Evolutionary conservation across 176 grass and related monocot genomes (phyloP), one percentile per base, ranked within the genome.

Genomic region (Ampelocalamus luodianensis): DNA sequence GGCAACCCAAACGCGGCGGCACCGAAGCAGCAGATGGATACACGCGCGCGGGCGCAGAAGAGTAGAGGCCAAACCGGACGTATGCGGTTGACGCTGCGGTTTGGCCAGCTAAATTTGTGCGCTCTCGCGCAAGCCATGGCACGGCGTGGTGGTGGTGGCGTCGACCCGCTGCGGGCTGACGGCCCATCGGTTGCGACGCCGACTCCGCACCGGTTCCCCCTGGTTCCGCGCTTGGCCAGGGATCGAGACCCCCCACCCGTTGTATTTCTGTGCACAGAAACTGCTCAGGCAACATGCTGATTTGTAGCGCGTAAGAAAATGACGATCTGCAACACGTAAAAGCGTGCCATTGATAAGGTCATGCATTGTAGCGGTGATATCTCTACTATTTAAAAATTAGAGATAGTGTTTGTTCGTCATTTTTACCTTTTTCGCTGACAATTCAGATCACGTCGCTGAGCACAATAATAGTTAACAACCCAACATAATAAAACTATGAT

Each of bases 151-250:
- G n/a, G 58, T 3, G 55, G 71, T 22, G 82, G 43, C 74, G 53
- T 48, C 24, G 27, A 51, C 22, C 15, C 18, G 46, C 54, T 3
- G 20, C 18, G 49, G 70, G 6, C 54, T 58, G 87, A 85, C 87
- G 0, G 75, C 61, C 10, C 85, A 86, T 90, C 89, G 49, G 80
- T 4, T 17, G 76, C 68, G 89, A 91, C 53, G 74, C 76, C 43
- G 89, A 91, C 85, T 1, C 8, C 2, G 85, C 89, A 91, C 81
- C 85, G 51, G 85, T 5, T 26, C 22, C 37, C 69, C 40, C 43
- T 54, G 49, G 48, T 8, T 37, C 66, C 62, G 46, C 43, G 27
- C 61, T 29, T 43, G 68, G 13, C 51, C 53, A 12, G 11, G 37
- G 82, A 84, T 66, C 45, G 72, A 60, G 82, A 84, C 71, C 59